These are phyloP conservation scores for Penicillium subrubescens DNA, from an alignment of 495 filamentous ascomycete species.

Conservation along the genomic window DNA sequence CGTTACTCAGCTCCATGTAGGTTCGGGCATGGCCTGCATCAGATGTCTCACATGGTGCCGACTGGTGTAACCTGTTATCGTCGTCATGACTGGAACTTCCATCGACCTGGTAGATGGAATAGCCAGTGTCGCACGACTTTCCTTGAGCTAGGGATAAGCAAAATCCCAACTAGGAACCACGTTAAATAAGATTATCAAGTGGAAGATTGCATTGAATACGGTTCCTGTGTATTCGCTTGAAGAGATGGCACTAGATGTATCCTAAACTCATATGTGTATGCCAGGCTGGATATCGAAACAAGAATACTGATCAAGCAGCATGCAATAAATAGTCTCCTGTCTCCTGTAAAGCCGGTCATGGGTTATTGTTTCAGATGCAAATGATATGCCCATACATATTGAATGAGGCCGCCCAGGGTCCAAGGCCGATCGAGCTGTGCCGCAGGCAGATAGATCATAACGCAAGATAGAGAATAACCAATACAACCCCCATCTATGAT, in stretches of 20 bases:
- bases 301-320: background rate
- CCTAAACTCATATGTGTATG: background rate
- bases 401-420: conserved; percentile 16
- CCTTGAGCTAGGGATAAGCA: background rate
- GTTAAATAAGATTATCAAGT: background rate
- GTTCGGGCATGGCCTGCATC: conserved; percentile 29
- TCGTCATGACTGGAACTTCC: conserved; percentile 19
- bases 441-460: conserved; percentile 6
- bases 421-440: conserved; percentile 9
- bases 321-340: conserved; percentile 7
- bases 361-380: conserved; percentile 2
- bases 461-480: background rate
- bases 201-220: background rate
- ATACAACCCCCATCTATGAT: background rate
- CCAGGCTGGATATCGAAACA: background rate
- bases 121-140: conserved; percentile 18
- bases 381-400: conserved; percentile 7
- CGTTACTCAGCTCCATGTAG: conserved; percentile 7
- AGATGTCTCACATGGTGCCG: conserved; percentile 39
- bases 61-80: conserved; percentile 21
- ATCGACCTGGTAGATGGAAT: conserved; percentile 26
- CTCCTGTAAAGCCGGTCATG: conserved; percentile 3
- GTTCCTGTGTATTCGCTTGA: background rate
- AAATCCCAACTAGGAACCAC: background rate
- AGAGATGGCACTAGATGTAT: background rate